Conservation (phyloP, 1,284 basidiomycete species). For the Boletellus sp. region DNA sequence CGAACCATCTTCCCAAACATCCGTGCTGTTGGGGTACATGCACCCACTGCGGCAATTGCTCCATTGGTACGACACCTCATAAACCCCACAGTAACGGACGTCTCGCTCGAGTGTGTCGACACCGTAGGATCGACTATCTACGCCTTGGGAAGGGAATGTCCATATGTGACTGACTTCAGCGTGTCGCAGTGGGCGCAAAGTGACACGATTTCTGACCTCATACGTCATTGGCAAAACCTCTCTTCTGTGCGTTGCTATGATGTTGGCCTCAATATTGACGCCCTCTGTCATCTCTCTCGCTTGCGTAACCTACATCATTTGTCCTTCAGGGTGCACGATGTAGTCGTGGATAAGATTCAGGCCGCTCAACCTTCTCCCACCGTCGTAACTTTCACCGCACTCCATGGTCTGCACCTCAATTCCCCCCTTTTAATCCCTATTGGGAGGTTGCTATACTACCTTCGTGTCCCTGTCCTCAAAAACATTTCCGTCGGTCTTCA, state of each 20-base stretch:
- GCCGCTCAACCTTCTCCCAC: background rate
- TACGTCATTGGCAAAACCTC: slow-evolving; percentile 11
- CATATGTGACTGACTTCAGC: background rate
- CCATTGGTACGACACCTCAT: background rate
- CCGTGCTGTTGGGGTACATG: background rate
- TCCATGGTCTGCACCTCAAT: background rate
- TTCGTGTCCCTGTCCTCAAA: background rate
- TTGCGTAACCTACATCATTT: background rate
- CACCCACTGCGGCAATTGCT: background rate
- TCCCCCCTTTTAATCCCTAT: background rate
- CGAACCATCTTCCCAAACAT: background rate
- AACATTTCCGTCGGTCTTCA: background rate
- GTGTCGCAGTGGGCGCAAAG: background rate
- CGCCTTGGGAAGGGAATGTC: background rate
- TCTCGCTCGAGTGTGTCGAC: background rate
- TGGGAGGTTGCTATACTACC: slow-evolving; percentile 5
- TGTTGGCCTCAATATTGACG: background rate
- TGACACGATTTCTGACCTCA: slow-evolving; percentile 5
- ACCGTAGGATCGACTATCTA: background rate
- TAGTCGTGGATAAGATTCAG: background rate
- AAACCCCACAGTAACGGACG: background rate
- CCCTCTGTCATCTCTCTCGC: slow-evolving; percentile 10
- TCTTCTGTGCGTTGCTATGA: background rate
- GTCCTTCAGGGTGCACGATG: background rate
- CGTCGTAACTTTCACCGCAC: background rate